These are phyloP conservation scores for Roridomyces roridus DNA, from an alignment of 768 basidiomycete species.

Conservation along the genomic window DNA sequence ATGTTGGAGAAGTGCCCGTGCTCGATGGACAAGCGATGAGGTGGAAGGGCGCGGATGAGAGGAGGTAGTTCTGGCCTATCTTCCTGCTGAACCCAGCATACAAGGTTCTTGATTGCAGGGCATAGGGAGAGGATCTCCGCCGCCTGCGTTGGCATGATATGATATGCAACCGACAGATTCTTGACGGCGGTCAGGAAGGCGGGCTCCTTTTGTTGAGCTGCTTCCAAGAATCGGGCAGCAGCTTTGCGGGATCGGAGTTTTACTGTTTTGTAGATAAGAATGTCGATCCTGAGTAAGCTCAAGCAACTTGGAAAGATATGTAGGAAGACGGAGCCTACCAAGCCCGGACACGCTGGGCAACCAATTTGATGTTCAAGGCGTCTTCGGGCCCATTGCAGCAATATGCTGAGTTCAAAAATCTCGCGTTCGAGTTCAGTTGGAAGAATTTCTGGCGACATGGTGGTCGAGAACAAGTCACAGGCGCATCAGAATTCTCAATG, in stretches of 20 bases:
- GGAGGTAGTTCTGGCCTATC: background rate
- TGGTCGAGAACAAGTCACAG: background rate
- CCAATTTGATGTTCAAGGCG: background rate
- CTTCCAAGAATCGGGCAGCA: background rate
- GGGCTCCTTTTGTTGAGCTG: background rate
- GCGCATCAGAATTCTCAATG: too few species aligned
- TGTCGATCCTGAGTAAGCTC: slow-evolving; percentile 3
- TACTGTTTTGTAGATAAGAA: background rate
- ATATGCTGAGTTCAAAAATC: slow-evolving; percentile 3
- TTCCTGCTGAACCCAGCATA: background rate
- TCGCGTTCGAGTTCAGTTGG: slow-evolving; percentile 1
- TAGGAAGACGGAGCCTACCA: background rate
- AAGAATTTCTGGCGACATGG: background rate
- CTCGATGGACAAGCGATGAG: background rate
- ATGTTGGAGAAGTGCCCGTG: background rate
- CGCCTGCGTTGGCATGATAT: background rate
- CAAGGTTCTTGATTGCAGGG: background rate
- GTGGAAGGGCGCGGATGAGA: background rate
- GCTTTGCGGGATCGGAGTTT: background rate
- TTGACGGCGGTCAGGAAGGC: slow-evolving; percentile 1
- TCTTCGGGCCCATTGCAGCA: background rate
- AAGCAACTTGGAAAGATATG: background rate
- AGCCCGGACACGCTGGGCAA: slow-evolving; percentile 5
- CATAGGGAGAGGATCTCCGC: slow-evolving; percentile 1
- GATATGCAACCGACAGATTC: background rate